Percentiles rank a stretch among this genome's conserved stretches.
Conservation (phyloP, 352 stramenopile genomes). For the Globisporangium splendens region DNA sequence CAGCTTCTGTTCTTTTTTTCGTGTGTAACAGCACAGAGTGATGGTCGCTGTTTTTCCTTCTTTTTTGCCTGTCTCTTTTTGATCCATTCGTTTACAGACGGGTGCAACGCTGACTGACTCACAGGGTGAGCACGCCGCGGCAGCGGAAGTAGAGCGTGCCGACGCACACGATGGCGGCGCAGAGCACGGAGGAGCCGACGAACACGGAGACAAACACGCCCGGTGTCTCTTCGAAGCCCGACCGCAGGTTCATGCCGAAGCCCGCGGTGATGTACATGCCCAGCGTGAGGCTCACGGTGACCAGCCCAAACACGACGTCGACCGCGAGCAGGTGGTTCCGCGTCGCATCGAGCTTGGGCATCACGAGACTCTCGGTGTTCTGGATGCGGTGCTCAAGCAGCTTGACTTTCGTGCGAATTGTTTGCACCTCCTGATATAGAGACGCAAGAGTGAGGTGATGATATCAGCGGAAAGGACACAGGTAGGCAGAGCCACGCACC, state of each 20-base stretch:
- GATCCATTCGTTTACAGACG: too few species aligned
- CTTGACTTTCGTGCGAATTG: constrained; percentile 52
- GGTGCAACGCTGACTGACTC: background rate
- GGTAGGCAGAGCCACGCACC: background rate
- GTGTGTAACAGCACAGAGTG: too few species aligned
- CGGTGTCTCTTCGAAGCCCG: constrained; percentile 21
- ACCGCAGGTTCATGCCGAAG: constrained; percentile 67
- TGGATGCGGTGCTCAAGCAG: constrained; percentile 61
- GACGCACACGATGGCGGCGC: constrained; percentile 25
- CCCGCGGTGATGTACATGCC: constrained; percentile 54
- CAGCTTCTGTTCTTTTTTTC: too few species aligned
- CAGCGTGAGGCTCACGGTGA: constrained; percentile 53
- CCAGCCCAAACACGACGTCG: constrained; percentile 54
- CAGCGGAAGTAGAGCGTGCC: constrained; percentile 10
- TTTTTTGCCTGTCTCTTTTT: too few species aligned
- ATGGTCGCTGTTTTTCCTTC: too few species aligned
- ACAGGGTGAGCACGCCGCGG: constrained; percentile 11
- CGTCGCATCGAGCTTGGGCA: constrained; percentile 66
- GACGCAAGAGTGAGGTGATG: too few species aligned
- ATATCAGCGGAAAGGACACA: background rate
- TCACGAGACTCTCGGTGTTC: constrained; percentile 55
- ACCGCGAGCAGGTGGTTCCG: constrained; percentile 63
- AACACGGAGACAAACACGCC: constrained; percentile 36
- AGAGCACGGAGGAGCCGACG: constrained; percentile 25
- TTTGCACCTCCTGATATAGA: constrained; percentile 42